Evolutionary conservation across 164 flowering plant species (phyloP).

Genomic region (Nymphaea colorata): DNA sequence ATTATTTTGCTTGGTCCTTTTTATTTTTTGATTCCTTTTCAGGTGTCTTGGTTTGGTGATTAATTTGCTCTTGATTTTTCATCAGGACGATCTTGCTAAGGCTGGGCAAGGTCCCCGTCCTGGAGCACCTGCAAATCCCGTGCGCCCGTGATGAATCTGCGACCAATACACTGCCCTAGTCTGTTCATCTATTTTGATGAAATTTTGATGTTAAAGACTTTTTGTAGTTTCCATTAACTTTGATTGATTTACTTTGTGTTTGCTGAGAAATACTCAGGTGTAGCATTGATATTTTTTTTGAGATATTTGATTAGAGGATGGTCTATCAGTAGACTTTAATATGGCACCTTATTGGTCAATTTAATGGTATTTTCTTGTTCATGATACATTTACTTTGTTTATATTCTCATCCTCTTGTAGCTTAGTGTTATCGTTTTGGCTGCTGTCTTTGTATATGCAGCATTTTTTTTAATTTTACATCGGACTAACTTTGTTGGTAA

Average conservation of each 20-base stretch:
- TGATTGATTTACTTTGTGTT: neutral
- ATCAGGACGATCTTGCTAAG: slow-evolving; percentile 6
- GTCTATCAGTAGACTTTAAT: no score
- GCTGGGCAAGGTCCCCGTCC: slow-evolving; percentile 10
- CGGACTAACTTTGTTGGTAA: no score
- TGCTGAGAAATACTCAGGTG: no score
- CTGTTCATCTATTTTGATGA: neutral
- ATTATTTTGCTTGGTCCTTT: neutral
- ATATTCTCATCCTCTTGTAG: no score
- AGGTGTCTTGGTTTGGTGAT: neutral
- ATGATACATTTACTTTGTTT: no score
- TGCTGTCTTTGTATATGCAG: no score
- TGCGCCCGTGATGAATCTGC: slow-evolving; percentile 2
- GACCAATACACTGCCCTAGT: neutral
- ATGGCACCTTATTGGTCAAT: no score
- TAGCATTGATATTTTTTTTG: no score
- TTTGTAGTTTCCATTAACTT: neutral
- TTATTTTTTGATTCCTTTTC: neutral
- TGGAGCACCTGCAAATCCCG: slow-evolving; percentile 3
- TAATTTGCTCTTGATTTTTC: neutral
- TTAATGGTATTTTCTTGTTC: no score
- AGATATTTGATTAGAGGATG: no score
- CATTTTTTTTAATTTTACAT: no score
- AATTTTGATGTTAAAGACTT: neutral
- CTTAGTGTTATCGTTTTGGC: no score